Base-by-base conservation (phyloP, 2,329 filamentous ascomycete genomes). In the Endothia cerciana region DNA sequence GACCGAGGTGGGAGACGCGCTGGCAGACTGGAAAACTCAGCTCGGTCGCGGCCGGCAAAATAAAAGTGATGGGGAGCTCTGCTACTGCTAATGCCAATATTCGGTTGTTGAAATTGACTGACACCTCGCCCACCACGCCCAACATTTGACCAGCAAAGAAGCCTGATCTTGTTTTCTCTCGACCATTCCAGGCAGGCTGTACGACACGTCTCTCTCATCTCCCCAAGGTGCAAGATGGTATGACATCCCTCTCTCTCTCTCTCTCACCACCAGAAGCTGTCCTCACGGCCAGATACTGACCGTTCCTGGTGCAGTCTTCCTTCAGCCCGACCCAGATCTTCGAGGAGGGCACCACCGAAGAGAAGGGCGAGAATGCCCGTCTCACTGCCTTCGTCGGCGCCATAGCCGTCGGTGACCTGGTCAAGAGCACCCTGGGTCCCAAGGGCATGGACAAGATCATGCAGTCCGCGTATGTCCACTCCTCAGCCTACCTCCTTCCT, bases 401-500 rank as follows among this genome's bases (percentile, higher is more conserved):
- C 77, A 99, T 99, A 76, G 95, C 95, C 64, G 95, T 99, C 57
- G 95, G 95, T 63, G 95, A 99, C 74, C 81, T 99, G 72, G 95
- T 99, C 63, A 99, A 99, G 87, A 97, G 92, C 79, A 98, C 95
- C 13, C 83, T 99, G 41, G 95, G 95, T 7, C 95, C 95, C 45
- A 98, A 98, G 83, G 95, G 95, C 73, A 98, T 98, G 94, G 95
- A 98, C 85, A 97, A 97, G 85, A 97, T 97, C 78, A 83, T 97
- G 76, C 93, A 97, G 80, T 97, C 93, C 78, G 94, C 92, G 91
- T 95, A 88, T 70, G 90, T 87, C 67, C 63, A 33, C 2, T n/a
- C 40, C 19, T 13, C 3, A 33, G 43, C 15, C 60, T n/a, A 19
- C 7, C 47, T 25, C n/a, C 10, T 30, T 17, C 43, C 5, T 22